Evolutionary conservation across 2,329 filamentous ascomycete species (phyloP), one percentile per base, ranked within the genome.

Genomic region (Penicillium palitans): DNA sequence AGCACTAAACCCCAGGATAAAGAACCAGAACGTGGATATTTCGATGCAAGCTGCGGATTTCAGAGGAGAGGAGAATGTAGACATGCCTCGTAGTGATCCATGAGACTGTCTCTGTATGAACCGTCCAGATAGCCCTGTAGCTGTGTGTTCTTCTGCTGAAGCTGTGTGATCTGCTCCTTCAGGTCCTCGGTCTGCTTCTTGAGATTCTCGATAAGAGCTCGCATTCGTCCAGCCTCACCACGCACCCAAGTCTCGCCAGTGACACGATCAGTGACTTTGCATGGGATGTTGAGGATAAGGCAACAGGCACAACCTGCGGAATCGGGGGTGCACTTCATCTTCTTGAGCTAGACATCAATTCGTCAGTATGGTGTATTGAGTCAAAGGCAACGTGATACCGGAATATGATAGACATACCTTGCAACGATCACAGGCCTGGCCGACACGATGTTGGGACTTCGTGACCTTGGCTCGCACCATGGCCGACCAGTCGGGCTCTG

Each of bases 391-490:
- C 19, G 13, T 2, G 9, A 29, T 9, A 31, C 9, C 19, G 12
- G 24, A 4, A 10, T 13, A 52, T 42, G 21, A 19, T 19, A 7
- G 17, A 57, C 63, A 60, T 62, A 70, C 70, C 61, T 68, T 70
- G 59, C 70, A 72, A 35, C 65, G 62, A 57, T 70, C 67, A 64
- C 70, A 72, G 19, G 70, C 68, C 37, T 69, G 63, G n/a, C 52
- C 61, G 13, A 65, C 64, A 15, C 65, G 60, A 15, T 15, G 12
- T n/a, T 41, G 61, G 2, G 55, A n/a, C n/a, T 55, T 59, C 25
- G 37, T 37, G 12, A 66, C 54, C n/a, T 67, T 60, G 5, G 52
- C 47, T 33, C 62, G 63, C 4, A 68, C 59, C 29, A 56, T 58
- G 9, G 49, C 63, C 2, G 66, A 67, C 50, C 66, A 68, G 55